Evolutionary conservation across 1,284 basidiomycete species (phyloP).

Genomic region (Kwoniella shivajii): DNA sequence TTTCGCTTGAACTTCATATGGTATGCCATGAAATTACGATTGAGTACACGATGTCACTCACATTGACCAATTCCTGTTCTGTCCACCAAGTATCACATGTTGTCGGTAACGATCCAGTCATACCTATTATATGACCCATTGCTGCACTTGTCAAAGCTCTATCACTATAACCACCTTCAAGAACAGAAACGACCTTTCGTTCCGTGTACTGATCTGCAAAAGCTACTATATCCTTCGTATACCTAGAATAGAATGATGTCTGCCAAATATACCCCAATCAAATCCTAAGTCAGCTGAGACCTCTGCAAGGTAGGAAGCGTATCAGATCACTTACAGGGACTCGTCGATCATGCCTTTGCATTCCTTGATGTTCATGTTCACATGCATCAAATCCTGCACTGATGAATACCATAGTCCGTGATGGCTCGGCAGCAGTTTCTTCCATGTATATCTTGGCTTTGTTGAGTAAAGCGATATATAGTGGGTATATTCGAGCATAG

Average conservation of each 20-base stretch:
- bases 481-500: conserved; percentile 70
- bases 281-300: neutral
- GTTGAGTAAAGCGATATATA: conserved; percentile 70
- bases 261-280: conserved; percentile 6
- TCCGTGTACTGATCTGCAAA: conserved; percentile 69
- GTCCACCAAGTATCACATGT: conserved; percentile 69
- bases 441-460: conserved; percentile 74
- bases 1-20: too few species aligned
- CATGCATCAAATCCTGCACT: conserved; percentile 88
- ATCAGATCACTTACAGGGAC: conserved; percentile 63
- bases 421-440: conserved; percentile 64
- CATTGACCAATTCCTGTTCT: conserved; percentile 65
- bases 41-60: conserved; percentile 50
- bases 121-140: conserved; percentile 74
- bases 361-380: conserved; percentile 84
- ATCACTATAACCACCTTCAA: conserved; percentile 96
- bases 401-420: conserved; percentile 80
- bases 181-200: conserved; percentile 78
- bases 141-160: conserved; percentile 78
- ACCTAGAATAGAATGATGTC: conserved; percentile 76
- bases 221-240: conserved; percentile 70
- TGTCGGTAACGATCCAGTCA: conserved; percentile 56
- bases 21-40: neutral
- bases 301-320: neutral
- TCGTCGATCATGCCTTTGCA: conserved; percentile 89